Base-by-base conservation (phyloP, 345 rosid genomes). In the Lepidium sativum region DNA sequence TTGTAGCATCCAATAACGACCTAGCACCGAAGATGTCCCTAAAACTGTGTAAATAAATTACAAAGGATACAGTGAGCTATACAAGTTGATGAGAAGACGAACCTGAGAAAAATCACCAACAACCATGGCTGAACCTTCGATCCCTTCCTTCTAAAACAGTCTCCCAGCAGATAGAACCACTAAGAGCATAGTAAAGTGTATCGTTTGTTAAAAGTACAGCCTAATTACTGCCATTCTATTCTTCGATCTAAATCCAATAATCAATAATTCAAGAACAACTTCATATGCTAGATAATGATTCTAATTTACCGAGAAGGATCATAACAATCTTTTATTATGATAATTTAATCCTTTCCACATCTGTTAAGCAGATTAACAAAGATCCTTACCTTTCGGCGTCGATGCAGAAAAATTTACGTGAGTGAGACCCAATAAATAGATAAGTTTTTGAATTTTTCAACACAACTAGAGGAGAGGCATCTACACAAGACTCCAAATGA, bases 1-100 rank as follows among this genome's bases (percentile, higher is more conserved):
- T 69, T 71, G 62, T 94, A 90, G 85, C 97, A 90, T 72, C 99
- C 99, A 70, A 92, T 84, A 16, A 87, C 95, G 48, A 92, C 88
- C 98, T 87, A 77, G 60, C 70, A 58, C 27, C 20, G 37, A 50
- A 57, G 63, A 62, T 44, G 47, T 39, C 55, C 20, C 21, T 31
- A 45, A 50, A 65, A 14, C 23, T 63, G 51, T n/a, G 60, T 35
- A 45, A 52, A 41, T 45, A 42, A 33, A 16, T 43, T 23, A 56
- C 59, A 57, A 76, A 29, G 32, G 55, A 67, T 63, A 74, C 29
- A 39, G 16, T 15, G 60, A 44, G 44, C 17, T 44, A 65, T 57
- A 70, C 14, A 52, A 37, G 55, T 34, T 47, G 45, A 56, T 52
- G 60, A 50, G 65, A 54, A 65, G 25, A 69, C 60, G n/a, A 69